Conservation (phyloP, 805 yeast genomes). For the Ogataea minuta region DNA sequence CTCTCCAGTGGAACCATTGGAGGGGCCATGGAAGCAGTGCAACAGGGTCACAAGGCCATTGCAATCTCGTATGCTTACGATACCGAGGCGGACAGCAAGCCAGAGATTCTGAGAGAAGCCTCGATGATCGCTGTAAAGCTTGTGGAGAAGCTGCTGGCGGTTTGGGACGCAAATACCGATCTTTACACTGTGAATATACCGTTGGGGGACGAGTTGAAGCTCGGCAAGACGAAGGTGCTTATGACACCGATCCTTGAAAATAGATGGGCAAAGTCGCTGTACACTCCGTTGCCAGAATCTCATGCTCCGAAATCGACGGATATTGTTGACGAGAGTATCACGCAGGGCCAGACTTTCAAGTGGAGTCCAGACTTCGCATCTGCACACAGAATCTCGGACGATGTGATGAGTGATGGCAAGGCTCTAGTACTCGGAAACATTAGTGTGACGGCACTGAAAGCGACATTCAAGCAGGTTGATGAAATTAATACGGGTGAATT, state of each 20-base stretch:
- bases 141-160: constrained; percentile 52
- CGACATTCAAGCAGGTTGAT: constrained; percentile 61
- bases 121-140: constrained; percentile 64
- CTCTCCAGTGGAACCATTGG: constrained; percentile 95
- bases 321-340: constrained; percentile 47
- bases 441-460: constrained; percentile 68
- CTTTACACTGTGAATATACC: constrained; percentile 86
- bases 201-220: constrained; percentile 49
- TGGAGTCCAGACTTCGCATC: constrained; percentile 84
- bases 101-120: constrained; percentile 56
- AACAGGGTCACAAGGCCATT: constrained; percentile 65
- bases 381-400: constrained; percentile 52
- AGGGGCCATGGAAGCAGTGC: constrained; percentile 91
- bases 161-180: constrained; percentile 63
- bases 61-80: constrained; percentile 88
- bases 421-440: constrained; percentile 62
- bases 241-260: constrained; percentile 82
- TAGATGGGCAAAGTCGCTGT: constrained; percentile 55
- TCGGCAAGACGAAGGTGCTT: constrained; percentile 56
- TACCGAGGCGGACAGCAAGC: constrained; percentile 44
- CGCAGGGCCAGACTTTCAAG: constrained; percentile 49
- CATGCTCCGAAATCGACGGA: constrained; percentile 28
- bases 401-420: constrained; percentile 64
- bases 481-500: constrained; percentile 54
- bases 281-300: constrained; percentile 12